Evolutionary conservation across 768 basidiomycete genomes (phyloP), one percentile per base, ranked within the genome.

Genomic region (Kwoniella dendrophila): DNA sequence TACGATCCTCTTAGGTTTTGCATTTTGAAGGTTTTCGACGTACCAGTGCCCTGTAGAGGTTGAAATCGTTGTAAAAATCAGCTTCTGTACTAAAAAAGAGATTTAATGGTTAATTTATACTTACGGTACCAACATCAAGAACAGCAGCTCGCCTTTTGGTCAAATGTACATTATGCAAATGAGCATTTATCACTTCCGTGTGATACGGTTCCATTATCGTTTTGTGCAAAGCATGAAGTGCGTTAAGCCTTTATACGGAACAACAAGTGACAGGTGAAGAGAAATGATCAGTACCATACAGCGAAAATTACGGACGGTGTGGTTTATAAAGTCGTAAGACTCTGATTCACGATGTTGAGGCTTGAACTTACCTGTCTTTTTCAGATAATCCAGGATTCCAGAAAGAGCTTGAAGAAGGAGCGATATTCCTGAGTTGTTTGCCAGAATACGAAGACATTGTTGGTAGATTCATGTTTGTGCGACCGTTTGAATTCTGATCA

Each of bases 121-220:
- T 71, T 30, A 75, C 74, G 20, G 67, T 59, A 16, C 74, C 74
- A 29, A 73, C 64, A 48, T 75, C 74, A 29, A 75, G 52, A 2
- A 75, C 69, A 14, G 41, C 29, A 29, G 71, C 73, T 24, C 74
- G 41, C 38, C 74, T 53, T 26, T 72, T 69, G 5, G 58, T 38
- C 1, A 60, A 26, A 34, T 75, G 74, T 1, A 73, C 54, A 6
- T 49, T 30, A 10, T 43, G 26, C 8, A 75, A 62, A 26, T 71
- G 67, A 4, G 40, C 20, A 27, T 45, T 32, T n/a, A 72, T 64
- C 6, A 64, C 30, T 2, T 55, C n/a, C 7, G 61, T 38, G n/a
- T 70, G 58, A 22, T 50, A 29, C 30, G 66, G 66, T 5, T 66
- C 66, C 1, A 73, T 56, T 2, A 70, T 33, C 6, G 30, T 51